These are phyloP conservation scores for Hemisphaericaspora lyxosophila DNA, from an alignment of 1,139 yeast genomes.

Conservation along the genomic window DNA sequence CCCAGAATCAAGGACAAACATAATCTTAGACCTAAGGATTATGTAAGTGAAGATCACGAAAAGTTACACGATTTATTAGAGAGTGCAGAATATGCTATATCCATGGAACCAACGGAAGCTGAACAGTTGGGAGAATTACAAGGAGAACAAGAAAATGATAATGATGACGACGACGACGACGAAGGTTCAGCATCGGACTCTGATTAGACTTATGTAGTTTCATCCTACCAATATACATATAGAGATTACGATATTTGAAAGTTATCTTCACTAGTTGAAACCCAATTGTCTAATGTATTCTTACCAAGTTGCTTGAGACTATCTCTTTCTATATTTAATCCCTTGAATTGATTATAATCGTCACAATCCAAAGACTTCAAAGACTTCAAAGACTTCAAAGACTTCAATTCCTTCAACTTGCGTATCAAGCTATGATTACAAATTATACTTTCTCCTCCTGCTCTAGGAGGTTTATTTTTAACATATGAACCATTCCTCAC, in stretches of 20 bases:
- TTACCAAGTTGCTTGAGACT: constrained; percentile 23
- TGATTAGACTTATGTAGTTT: constrained; percentile 16
- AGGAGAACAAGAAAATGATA: constrained; percentile 23
- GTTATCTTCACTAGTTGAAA: constrained; percentile 31
- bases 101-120: constrained; percentile 36
- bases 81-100: constrained; percentile 75
- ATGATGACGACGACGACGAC: constrained; percentile 27
- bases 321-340: constrained; percentile 21
- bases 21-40: constrained; percentile 70
- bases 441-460: constrained; percentile 45
- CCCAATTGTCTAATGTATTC: constrained; percentile 31
- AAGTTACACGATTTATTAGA: constrained; percentile 63
- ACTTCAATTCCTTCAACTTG: constrained; percentile 13
- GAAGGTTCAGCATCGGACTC: constrained; percentile 41
- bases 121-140: constrained; percentile 25
- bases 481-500: constrained; percentile 51
- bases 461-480: constrained; percentile 44
- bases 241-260: constrained; percentile 18
- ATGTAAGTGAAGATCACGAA: constrained; percentile 54
- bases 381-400: constrained; percentile 7
- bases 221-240: constrained; percentile 1
- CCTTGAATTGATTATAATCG: constrained; percentile 31
- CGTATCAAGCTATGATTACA: constrained; percentile 31
- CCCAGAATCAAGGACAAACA: constrained; percentile 49
- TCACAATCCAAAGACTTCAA: constrained; percentile 6